Evolutionary conservation across 176 grass and related monocot genomes (phyloP), one percentile per base, ranked within the genome.

Genomic region (Poa pratensis): DNA sequence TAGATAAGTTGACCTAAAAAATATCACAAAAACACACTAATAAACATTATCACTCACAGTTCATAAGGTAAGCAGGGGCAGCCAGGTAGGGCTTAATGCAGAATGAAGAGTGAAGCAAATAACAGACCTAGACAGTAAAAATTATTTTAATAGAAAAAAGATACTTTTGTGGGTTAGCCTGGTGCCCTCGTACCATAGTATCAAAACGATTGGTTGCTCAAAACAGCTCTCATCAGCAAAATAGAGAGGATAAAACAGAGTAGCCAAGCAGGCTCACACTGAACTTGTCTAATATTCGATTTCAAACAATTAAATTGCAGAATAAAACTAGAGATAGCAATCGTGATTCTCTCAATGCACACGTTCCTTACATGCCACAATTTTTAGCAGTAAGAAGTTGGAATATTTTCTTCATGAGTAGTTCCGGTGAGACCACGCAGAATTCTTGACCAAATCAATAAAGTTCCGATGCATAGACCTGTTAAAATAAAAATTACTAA

Each of bases 31-130:
- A 46, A 28, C 20, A 81, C 37, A 87, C 2, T 8, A 67, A 74
- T 3, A 73, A 17, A 79, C 70, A 28, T 35, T 82, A 30, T 32
- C n/a, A 32, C 70, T 61, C 17, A 26, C 24, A 9, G 40, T 13
- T 72, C 62, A 68, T 9, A 76, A 49, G 19, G 19, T 28, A 84
- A 79, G 52, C 34, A 77, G 69, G 18, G 24, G 35, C 65, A 68
- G 69, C 18, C 12, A 45, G 1, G 12, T 20, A 70, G 20, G 67
- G 9, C 20, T 24, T 23, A 70, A 10, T 3, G 35, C 39, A 57
- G 63, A 55, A 86, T 68, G 6, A 46, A 26, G 68, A 82, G 39
- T 60, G 37, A 57, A 71, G 17, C 52, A 58, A 73, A 9, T 61
- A n/a, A 42, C 18, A 83, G 75, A 62, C 6, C n/a, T 19, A 59